phyloP scores from a whole-genome alignment of 352 stramenopile species.

The Pythium periplocum region DNA sequence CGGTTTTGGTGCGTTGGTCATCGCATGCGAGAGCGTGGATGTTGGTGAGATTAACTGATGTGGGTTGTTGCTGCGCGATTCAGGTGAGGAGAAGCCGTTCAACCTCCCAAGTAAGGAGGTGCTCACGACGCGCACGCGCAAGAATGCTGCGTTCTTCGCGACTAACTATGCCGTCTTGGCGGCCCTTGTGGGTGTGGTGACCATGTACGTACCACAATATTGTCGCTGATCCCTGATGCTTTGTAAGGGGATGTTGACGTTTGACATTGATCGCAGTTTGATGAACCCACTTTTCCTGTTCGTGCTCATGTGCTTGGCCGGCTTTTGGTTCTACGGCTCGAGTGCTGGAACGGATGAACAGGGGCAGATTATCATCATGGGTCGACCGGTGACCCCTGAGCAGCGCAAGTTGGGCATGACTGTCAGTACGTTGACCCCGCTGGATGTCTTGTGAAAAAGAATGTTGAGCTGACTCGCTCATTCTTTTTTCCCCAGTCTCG shows the following conservation, averaged over 20 bases:
- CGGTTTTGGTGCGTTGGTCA: slow-evolving; percentile 41
- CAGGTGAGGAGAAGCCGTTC: slow-evolving; percentile 83
- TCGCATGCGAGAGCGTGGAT: too few species aligned
- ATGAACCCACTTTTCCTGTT: slow-evolving; percentile 87
- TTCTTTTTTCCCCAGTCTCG: slow-evolving; percentile 37
- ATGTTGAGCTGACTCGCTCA: neutral
- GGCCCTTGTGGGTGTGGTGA: slow-evolving; percentile 68
- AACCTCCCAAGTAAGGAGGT: slow-evolving; percentile 65
- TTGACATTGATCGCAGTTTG: slow-evolving; percentile 27
- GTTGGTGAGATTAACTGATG: neutral
- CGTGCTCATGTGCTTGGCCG: slow-evolving; percentile 75
- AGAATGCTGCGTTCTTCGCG: slow-evolving; percentile 81
- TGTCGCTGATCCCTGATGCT: too few species aligned
- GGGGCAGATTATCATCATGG: slow-evolving; percentile 70
- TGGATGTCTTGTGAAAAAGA: neutral
- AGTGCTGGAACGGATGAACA: slow-evolving; percentile 62
- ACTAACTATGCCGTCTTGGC: slow-evolving; percentile 82
- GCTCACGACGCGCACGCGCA: slow-evolving; percentile 54
- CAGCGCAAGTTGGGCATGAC: slow-evolving; percentile 82
- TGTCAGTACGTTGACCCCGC: slow-evolving; percentile 32
- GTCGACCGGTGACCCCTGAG: slow-evolving; percentile 56
- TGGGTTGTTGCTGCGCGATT: neutral
- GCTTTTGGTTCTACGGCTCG: slow-evolving; percentile 79
- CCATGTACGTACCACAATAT: slow-evolving; percentile 45
- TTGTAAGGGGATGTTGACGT: too few species aligned